Evolutionary conservation across 1,284 basidiomycete species (phyloP), one percentile per base, ranked within the genome.

Genomic region (Ceratobasidium sp.): DNA sequence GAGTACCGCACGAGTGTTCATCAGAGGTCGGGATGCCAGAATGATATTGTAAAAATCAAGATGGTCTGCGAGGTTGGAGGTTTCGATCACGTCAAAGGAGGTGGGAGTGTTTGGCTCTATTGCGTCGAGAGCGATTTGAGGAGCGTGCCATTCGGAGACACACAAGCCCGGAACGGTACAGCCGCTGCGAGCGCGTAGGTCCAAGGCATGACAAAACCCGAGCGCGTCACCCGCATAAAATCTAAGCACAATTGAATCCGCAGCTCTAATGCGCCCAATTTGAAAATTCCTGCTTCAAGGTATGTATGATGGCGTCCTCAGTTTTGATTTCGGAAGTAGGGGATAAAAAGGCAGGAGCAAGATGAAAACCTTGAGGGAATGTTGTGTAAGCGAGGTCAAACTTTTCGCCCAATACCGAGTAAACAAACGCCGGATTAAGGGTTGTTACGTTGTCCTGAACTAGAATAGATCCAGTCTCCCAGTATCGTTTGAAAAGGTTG

Each of bases 401-500:
- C n/a, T 3, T n/a, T 28, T 75, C 73, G 1, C 73, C 73, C 1
- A 62, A 26, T 2, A 40, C 13, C 7, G 73, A 66, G 46, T 75
- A n/a, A n/a, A n/a, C n/a, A n/a, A n/a, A n/a, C n/a, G n/a, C n/a
- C n/a, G n/a, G n/a, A n/a, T n/a, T n/a, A n/a, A n/a, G n/a, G n/a
- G n/a, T n/a, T n/a, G n/a, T n/a, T n/a, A n/a, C n/a, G n/a, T n/a
- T n/a, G n/a, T n/a, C n/a, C n/a, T n/a, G n/a, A n/a, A n/a, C n/a
- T n/a, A n/a, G n/a, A n/a, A n/a, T n/a, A n/a, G 83, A 81, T 0
- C 89, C 89, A 0, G 84, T 85, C 48, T 82, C 83, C 87, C 88
- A 89, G 79, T 85, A 90, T 1, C 80, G 80, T 5, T 78, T 68
- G 78, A 84, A 85, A n/a, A 84, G 83, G 0, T 84, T 75, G 1